Base-by-base conservation (phyloP, 768 basidiomycete species). In the Wakefieldia striispora region DNA sequence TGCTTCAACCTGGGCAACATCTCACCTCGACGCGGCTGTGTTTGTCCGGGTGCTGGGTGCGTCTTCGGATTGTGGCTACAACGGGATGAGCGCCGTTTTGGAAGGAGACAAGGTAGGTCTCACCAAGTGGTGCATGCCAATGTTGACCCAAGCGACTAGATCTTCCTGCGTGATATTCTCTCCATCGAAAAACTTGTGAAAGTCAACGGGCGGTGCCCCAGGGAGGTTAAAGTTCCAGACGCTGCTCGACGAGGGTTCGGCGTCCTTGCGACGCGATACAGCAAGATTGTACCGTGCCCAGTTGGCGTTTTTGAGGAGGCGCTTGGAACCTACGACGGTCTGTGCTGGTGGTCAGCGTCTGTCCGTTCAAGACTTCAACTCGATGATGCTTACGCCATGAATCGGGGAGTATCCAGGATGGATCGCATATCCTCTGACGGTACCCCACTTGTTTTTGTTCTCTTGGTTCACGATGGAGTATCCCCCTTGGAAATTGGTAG, bases 181-280 rank as follows among this genome's bases (percentile, higher is more conserved):
- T 6, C 77, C 78, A 53, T 85, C 74, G 62, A 84, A 84, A 67
- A 83, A 83, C 36, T 74, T 72, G 65, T 81, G 76, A 62, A 82
- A 84, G 59, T 83, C 71, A 42, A 83, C 78, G 11, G 75, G 66
- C 5, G 81, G 81, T 5, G 56, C 55, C 1, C 79, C 82, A 2
- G 83, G 82, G 4, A 85, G 64, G 59, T 86, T 77, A 47, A 80
- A 69, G 62, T 84, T 85, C 82, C 83, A 86, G 67, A 76, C 75
- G 36, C 71, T 72, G 50, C 78, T 81, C 13, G 78, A 79, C 1
- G 71, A 68, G 3, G 79, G 82, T 63, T 86, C 84, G 1, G 75
- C 76, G 17, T 86, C 84, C 63, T 86, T 83, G 31, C 78, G 72
- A 45, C 63, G 67, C 16, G 81, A 77, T 12, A 84, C 75, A 1